These are phyloP conservation scores for Dittrichia graveolens DNA, from an alignment of 129 eudicot species.

Conservation along the genomic window DNA sequence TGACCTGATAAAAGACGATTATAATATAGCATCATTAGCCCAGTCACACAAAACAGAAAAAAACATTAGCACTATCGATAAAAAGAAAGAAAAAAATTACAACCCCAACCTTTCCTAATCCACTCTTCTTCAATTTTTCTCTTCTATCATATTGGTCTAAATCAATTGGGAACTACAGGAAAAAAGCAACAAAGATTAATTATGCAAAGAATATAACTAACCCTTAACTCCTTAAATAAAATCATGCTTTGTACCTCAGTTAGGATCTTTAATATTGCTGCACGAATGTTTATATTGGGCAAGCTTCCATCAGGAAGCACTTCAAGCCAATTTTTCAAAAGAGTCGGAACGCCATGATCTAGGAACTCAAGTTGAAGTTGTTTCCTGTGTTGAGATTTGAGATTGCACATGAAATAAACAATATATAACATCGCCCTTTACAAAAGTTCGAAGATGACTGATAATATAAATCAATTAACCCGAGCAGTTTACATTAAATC, in stretches of 20 bases:
- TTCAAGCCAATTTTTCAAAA: slow-evolving; percentile 90
- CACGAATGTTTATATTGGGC: slow-evolving; percentile 93
- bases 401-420: neutral
- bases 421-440: too few species aligned
- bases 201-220: slow-evolving; percentile 11
- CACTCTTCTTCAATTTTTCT: slow-evolving; percentile 85
- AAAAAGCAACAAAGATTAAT: slow-evolving; percentile 6
- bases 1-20: slow-evolving; percentile 55
- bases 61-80: slow-evolving; percentile 2
- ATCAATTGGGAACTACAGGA: slow-evolving; percentile 80
- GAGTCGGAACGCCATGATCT: slow-evolving; percentile 89
- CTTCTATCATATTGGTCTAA: slow-evolving; percentile 82
- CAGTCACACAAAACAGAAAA: slow-evolving; percentile 1
- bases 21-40: neutral
- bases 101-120: slow-evolving; percentile 74
- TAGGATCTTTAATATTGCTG: slow-evolving; percentile 80
- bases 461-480: too few species aligned
- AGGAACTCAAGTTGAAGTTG: slow-evolving; percentile 91
- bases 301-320: slow-evolving; percentile 99
- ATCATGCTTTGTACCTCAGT: slow-evolving; percentile 62
- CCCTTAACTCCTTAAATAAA: neutral
- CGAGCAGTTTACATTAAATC: too few species aligned
- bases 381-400: slow-evolving; percentile 60
- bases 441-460: too few species aligned
- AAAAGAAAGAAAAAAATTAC: neutral